Base-by-base conservation (phyloP, 73 alveolate genomes). In the Paramecium sexaurelia region DNA sequence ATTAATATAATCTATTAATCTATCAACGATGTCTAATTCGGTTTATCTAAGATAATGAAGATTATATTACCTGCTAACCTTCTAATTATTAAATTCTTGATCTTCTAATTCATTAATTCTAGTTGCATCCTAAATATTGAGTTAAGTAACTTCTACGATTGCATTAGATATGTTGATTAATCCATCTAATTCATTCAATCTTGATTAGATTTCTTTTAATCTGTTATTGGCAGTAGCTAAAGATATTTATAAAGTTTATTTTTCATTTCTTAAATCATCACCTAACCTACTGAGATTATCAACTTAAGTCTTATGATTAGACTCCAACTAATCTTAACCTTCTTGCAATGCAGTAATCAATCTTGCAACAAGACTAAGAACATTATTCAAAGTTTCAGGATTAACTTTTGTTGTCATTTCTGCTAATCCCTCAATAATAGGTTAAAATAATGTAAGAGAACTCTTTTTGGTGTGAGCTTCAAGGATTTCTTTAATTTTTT, bases 331-430 rank as follows among this genome's bases (percentile, higher is more conserved):
- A 78, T 78, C 90, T 41, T 41, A 8, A 8, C 55, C 90, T 33
- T 40, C 75, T 40, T 40, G 20, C 11, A 78, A 19, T 24, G 71
- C 75, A 19, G 90, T 78, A 33, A 78, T 78, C 55, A 78, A 43
- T 41, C 90, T 78, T 9, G 90, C 43, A 43, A 78, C 27, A 24
- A 78, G 55, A 78, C 90, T 40, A 22, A 78, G 41, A 39, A 71
- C 66, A 51, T 78, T 78, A 27, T 78, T 78, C 68, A 78, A 43
- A 24, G 89, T 75, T 75, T 75, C 89, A 32, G 89, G 89, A 17
- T 75, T 75, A 0, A 75, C 89, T 40, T 75, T 75, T 1, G 71
- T 75, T 7, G 71, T 75, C 89, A 75, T 75, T 39, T 75, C 89
- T 24, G 71, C 89, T 24, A 75, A 36, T 75, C 89, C 89, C 36